Conservation (phyloP, 225 moss, liverwort and hornwort genomes). For the Marchantia polymorpha region DNA sequence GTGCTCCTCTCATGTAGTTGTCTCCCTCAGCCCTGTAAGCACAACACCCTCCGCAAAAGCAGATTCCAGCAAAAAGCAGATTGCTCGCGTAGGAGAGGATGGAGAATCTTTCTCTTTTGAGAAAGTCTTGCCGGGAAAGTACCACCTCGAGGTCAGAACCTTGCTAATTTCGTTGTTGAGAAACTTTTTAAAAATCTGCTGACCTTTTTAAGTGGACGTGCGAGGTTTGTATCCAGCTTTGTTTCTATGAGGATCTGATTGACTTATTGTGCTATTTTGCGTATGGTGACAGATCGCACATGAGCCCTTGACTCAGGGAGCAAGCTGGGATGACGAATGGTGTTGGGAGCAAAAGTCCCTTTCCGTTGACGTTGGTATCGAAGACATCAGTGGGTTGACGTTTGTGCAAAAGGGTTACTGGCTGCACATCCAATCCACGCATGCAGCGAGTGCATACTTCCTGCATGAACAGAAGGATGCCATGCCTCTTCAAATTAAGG, state of each 20-base stretch:
- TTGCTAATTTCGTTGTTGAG: no score
- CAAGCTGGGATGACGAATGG: conserved; percentile 77
- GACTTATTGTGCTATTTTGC: not conserved
- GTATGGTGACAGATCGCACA: conserved; percentile 48
- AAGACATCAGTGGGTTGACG: conserved; percentile 50
- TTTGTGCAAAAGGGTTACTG: conserved; percentile 79
- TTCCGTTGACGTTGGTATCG: conserved; percentile 59
- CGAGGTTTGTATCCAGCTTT: not conserved
- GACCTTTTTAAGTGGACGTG: no score
- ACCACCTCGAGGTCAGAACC: conserved; percentile 54
- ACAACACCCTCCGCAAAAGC: conserved; percentile 21
- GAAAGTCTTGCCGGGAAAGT: conserved; percentile 70
- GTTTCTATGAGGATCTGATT: not conserved
- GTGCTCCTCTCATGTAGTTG: conserved; percentile 52
- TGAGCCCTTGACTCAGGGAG: conserved; percentile 36
- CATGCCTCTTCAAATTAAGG: conserved; percentile 60
- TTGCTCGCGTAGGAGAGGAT: conserved; percentile 34
- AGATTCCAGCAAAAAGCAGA: conserved; percentile 35
- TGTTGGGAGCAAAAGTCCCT: conserved; percentile 79
- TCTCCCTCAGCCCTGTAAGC: conserved; percentile 47
- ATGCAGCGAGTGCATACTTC: conserved; percentile 61
- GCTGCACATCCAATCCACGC: conserved; percentile 72
- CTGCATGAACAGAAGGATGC: conserved; percentile 62
- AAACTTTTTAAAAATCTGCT: no score
- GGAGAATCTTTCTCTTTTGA: conserved; percentile 54